Percentiles rank a stretch among this genome's conserved stretches.
These are phyloP conservation scores for Neofusicoccum sp. DNA, from an alignment of 2,329 filamentous ascomycete genomes.

Conservation along the genomic window DNA sequence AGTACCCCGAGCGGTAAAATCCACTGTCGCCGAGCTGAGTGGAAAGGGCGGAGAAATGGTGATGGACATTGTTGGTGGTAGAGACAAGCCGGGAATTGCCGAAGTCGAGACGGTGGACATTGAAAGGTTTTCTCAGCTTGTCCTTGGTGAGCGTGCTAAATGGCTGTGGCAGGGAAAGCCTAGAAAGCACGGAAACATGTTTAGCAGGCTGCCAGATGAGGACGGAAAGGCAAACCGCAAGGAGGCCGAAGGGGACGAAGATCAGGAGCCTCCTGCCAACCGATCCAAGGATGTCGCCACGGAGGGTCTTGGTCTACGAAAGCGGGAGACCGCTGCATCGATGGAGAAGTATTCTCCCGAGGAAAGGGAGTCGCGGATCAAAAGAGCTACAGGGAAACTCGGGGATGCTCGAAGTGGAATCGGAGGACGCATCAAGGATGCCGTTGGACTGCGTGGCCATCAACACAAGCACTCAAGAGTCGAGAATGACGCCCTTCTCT, in stretches of 20 bases:
- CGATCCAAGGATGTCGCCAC: slow-evolving; percentile 55
- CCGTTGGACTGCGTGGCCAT: slow-evolving; percentile 62
- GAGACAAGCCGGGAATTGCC: slow-evolving; percentile 85
- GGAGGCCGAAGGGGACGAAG: slow-evolving; percentile 61
- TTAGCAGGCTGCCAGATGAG: slow-evolving; percentile 41
- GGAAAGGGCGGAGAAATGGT: slow-evolving; percentile 94
- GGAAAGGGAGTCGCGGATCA: slow-evolving; percentile 52
- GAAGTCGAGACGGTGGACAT: slow-evolving; percentile 92
- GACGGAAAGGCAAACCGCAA: slow-evolving; percentile 35
- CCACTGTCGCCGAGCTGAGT: slow-evolving; percentile 88
- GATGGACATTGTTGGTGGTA: slow-evolving; percentile 84
- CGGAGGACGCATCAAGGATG: slow-evolving; percentile 77
- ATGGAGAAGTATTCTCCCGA: slow-evolving; percentile 14
- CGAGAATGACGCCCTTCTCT: slow-evolving; percentile 37
- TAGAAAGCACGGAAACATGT: slow-evolving; percentile 59
- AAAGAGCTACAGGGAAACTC: slow-evolving; percentile 76
- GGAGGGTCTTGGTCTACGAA: slow-evolving; percentile 30
- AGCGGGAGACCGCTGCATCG: slow-evolving; percentile 31
- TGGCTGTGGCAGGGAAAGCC: slow-evolving; percentile 96
- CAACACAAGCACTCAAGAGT: slow-evolving; percentile 43
- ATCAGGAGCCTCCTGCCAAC: slow-evolving; percentile 48
- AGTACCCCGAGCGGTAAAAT: slow-evolving; percentile 92
- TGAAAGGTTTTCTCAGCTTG: slow-evolving; percentile 76
- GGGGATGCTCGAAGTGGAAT: slow-evolving; percentile 81
- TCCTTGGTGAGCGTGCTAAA: slow-evolving; percentile 80